These are phyloP conservation scores for Chlorociboria aeruginascens DNA, from an alignment of 495 filamentous ascomycete species.

Conservation along the genomic window DNA sequence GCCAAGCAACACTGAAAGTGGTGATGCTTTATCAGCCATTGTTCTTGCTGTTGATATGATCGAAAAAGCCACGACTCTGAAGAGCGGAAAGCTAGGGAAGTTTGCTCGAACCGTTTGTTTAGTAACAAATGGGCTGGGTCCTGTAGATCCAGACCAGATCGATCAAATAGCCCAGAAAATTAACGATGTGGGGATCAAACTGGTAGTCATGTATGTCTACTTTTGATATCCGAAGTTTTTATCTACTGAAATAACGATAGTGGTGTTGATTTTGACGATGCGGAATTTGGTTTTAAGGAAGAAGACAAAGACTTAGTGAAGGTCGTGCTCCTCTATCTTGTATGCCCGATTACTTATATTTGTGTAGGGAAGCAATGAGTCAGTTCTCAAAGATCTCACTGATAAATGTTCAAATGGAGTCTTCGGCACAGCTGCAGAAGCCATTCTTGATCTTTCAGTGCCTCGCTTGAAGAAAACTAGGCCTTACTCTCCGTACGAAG, in stretches of 20 bases:
- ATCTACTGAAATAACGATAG: constrained; percentile 28
- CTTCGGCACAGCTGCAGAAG: constrained; percentile 77
- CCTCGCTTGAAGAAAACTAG: constrained; percentile 64
- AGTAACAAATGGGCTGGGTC: constrained; percentile 66
- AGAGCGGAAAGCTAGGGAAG: constrained; percentile 60
- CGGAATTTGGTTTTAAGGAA: constrained; percentile 84
- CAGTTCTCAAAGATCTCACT: constrained; percentile 45
- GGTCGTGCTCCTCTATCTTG: constrained; percentile 23
- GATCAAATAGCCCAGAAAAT: constrained; percentile 58
- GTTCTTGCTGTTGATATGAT: constrained; percentile 85
- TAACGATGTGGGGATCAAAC: constrained; percentile 61
- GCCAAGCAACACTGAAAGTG: constrained; percentile 55
- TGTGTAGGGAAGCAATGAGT: constrained; percentile 52
- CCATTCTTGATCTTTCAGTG: constrained; percentile 60
- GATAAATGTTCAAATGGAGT: constrained; percentile 50
- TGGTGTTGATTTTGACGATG: constrained; percentile 89
- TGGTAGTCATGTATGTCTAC: constrained; percentile 60
- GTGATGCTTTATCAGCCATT: constrained; percentile 80
- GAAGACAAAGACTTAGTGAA: constrained; percentile 71
- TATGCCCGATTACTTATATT: constrained; percentile 6
- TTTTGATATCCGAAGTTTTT: background rate
- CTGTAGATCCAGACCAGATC: constrained; percentile 54
- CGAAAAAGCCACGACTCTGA: constrained; percentile 42
- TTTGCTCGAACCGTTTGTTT: constrained; percentile 73
- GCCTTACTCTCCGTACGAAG: constrained; percentile 68